Evolutionary conservation across 345 rosid genomes (phyloP), one percentile per base, ranked within the genome.

Genomic region (Eutrema japonicum): DNA sequence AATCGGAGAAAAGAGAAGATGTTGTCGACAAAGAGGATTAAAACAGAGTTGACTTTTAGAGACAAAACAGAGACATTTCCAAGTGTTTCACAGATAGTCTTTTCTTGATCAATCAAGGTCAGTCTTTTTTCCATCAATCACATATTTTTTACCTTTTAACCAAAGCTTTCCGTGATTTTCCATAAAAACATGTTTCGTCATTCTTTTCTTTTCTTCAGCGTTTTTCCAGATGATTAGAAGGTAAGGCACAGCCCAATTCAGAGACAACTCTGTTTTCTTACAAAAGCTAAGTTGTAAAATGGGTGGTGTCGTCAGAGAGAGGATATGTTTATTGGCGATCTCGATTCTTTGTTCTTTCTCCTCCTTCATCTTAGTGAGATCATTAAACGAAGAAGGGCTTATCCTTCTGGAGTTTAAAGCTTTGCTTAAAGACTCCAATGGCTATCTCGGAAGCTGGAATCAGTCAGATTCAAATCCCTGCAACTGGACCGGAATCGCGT

Each of bases 401-500:
- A 18, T 41, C 33, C 87, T 87, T 64, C 57, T 87, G 64, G 85
- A 85, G 74, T 83, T 90, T 29, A 90, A 85, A 83, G 76, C 73
- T 72, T 75, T 71, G 2, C 83, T 91, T 10, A 72, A 56, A 43
- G 96, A 91, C 71, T 72, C 83, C 54, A 62, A 47, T 54, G 73
- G 82, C 71, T 77, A 70, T 68, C 88, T 89, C 54, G 55, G 8
- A 45, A 85, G 76, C 82, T 91, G 93, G 97, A 85, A 83, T 51
- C 60, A 71, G 43, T 72, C 81, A 14, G 91, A 85, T 66, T 74
- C 77, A 54, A 78, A 81, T 63, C 96, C 93, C 10, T 89, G 96
- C 69, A 80, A 77, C 66, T 91, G 96, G 97, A 68, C 71, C 6
- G 97, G 93, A 49, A 80, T 89, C 32, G 40, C 46, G 27, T 91